phyloP scores from a whole-genome alignment of 2,329 filamentous ascomycete species.

The Magnaporthiopsis rhizophila region DNA sequence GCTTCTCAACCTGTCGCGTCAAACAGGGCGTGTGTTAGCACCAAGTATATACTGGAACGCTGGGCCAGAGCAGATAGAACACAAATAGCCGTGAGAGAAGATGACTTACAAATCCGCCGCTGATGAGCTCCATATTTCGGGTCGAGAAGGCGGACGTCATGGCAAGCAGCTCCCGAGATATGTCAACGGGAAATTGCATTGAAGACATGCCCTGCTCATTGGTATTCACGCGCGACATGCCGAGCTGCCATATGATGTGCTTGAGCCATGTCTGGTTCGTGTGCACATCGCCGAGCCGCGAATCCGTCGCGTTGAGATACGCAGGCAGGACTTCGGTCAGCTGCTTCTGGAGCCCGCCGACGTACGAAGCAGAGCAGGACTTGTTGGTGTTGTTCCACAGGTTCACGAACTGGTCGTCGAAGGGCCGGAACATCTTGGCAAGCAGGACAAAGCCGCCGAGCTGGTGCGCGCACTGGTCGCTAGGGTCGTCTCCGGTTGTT shows the following conservation, averaged over 20 bases:
- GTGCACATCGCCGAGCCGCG: constrained; percentile 45
- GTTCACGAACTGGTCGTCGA: constrained; percentile 56
- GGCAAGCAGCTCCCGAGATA: constrained; percentile 54
- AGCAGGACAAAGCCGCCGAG: constrained; percentile 51
- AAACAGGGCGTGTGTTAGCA: neutral
- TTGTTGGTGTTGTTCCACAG: constrained; percentile 59
- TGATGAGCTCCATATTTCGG: constrained; percentile 66
- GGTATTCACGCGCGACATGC: constrained; percentile 32
- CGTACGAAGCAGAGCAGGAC: constrained; percentile 48
- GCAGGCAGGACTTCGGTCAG: constrained; percentile 46
- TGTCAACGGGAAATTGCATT: constrained; percentile 49
- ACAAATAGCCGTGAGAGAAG: too few species aligned
- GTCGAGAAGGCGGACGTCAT: constrained; percentile 66
- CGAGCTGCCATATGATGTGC: constrained; percentile 55
- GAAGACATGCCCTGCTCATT: constrained; percentile 47
- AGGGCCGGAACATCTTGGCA: constrained; percentile 55
- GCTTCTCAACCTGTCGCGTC: constrained; percentile 59
- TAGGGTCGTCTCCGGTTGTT: constrained; percentile 51
- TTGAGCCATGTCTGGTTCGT: constrained; percentile 59
- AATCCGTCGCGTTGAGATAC: constrained; percentile 43
- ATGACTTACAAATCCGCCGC: constrained; percentile 59
- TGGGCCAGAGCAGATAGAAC: neutral
- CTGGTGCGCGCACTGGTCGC: constrained; percentile 44
- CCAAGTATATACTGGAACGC: constrained; percentile 1
- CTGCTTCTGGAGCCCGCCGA: constrained; percentile 54